Evolutionary conservation across 1,284 basidiomycete genomes (phyloP).

Genomic region (Malassezia slooffiae): DNA sequence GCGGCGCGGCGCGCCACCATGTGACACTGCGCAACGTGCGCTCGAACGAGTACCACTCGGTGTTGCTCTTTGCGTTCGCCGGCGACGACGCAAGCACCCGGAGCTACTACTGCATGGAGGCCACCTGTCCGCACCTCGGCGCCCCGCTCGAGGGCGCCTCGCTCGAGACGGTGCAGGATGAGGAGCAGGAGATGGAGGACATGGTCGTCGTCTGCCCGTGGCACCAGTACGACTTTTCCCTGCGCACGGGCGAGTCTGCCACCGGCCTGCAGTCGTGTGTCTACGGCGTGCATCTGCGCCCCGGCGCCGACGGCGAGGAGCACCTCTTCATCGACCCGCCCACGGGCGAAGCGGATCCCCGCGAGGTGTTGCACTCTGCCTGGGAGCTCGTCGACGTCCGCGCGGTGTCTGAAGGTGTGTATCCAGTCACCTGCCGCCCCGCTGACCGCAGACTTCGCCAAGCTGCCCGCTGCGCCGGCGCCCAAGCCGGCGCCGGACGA

Average conservation of each 20-base stretch:
- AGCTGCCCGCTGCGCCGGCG: constrained; percentile 46
- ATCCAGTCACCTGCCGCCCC: not conserved
- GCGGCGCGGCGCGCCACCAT: constrained; percentile 28
- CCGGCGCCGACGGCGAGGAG: constrained; percentile 50
- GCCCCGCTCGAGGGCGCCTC: constrained; percentile 71
- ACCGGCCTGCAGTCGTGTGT: constrained; percentile 70
- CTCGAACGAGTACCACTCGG: constrained; percentile 29
- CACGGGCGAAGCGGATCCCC: constrained; percentile 8
- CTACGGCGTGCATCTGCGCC: constrained; percentile 57
- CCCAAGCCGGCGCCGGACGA: constrained; percentile 47
- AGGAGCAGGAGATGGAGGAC: constrained; percentile 48
- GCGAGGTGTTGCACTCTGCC: constrained; percentile 18
- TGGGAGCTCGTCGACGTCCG: constrained; percentile 67
- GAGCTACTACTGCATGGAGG: constrained; percentile 64
- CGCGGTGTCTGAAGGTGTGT: constrained; percentile 62
- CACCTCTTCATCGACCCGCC: constrained; percentile 29
- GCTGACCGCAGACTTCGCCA: not conserved
- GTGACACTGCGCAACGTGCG: constrained; percentile 27
- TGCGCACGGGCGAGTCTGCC: constrained; percentile 61
- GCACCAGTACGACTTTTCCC: constrained; percentile 70
- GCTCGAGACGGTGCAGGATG: constrained; percentile 48
- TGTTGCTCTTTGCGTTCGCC: constrained; percentile 34
- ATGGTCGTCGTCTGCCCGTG: constrained; percentile 54
- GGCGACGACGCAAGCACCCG: not conserved
- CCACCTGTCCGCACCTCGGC: constrained; percentile 70